Conservation (phyloP, 495 filamentous ascomycete species). For the Neurospora sp. region DNA sequence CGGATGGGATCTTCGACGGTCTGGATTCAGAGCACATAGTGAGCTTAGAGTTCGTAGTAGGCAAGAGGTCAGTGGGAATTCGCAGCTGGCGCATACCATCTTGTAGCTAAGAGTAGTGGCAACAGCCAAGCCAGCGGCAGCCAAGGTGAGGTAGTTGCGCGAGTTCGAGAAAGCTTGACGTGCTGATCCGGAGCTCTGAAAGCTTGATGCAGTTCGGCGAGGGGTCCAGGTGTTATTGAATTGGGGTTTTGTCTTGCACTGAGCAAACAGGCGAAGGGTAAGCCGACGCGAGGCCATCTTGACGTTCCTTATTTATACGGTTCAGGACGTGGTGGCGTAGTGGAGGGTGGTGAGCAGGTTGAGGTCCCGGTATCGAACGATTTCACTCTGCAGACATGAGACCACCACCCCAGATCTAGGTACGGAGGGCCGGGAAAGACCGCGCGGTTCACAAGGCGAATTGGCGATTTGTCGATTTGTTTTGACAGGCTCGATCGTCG, state of each 20-base stretch:
- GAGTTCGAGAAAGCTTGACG: slow-evolving; percentile 2
- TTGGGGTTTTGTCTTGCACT: slow-evolving; percentile 13
- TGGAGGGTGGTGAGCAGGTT: background rate
- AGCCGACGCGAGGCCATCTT: slow-evolving; percentile 17
- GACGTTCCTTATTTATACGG: slow-evolving; percentile 3
- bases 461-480: background rate
- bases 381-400: slow-evolving; percentile 18
- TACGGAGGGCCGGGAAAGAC: slow-evolving; percentile 5
- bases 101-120: slow-evolving; percentile 18
- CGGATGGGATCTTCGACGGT: slow-evolving; percentile 26
- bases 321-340: background rate
- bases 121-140: slow-evolving; percentile 16
- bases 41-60: background rate
- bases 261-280: slow-evolving; percentile 15
- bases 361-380: slow-evolving; percentile 10
- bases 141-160: slow-evolving; percentile 12
- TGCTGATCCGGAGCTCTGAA: background rate
- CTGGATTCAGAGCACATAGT: slow-evolving; percentile 13
- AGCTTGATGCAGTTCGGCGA: slow-evolving; percentile 13
- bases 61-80: background rate
- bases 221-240: slow-evolving; percentile 2
- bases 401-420: slow-evolving; percentile 14
- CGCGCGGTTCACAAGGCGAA: background rate
- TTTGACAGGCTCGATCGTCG: slow-evolving; percentile 2
- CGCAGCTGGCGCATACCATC: slow-evolving; percentile 16